Evolutionary conservation across 176 grass and related monocot genomes (phyloP), one percentile per base, ranked within the genome.

Genomic region (Eremochloa ophiuroides): DNA sequence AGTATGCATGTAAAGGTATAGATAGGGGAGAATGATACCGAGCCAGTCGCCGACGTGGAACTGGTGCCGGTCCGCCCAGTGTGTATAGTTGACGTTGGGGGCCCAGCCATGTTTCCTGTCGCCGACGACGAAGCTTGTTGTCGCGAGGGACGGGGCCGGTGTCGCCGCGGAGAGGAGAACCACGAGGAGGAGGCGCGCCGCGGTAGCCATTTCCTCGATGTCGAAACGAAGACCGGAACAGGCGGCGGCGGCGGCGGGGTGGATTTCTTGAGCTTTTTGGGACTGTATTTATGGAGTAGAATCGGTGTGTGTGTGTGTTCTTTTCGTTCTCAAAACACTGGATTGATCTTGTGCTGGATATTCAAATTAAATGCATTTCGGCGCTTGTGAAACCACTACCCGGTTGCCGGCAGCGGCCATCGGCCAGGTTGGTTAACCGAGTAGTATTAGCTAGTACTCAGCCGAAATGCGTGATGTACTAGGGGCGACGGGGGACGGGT

Each of bases 1-100:
- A 3, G 23, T 43, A 1, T 28, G 67, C 22, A 35, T 35, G 34
- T 35, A 35, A 20, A 37, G 42, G 8, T 16, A 71, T 7, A 50
- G 47, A 68, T 11, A 23, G n/a, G 44, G 23, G n/a, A 17, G 38
- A 41, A 40, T n/a, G 22, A 2, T 83, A 92, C 94, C 76, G 73
- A 92, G 91, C 91, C 91, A 97, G 76, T 97, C 91, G 73, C 75
- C 79, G 80, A 97, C 85, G 69, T 92, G 85, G 71, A 94, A 87
- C 46, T 80, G 83, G n/a, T 92, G 34, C 44, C 89, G 23, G 18
- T 89, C 66, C 37, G 84, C 87, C 94, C 91, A 97, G 18, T 27
- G 20, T 30, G 91, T 86, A 78, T 97, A 97, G 87, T 86, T 85
- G 41, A 84, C 76, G 85, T 80, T 82, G 55, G 87, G 86, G 9